Conservation (phyloP, 768 basidiomycete genomes). For the Suillus decipiens region DNA sequence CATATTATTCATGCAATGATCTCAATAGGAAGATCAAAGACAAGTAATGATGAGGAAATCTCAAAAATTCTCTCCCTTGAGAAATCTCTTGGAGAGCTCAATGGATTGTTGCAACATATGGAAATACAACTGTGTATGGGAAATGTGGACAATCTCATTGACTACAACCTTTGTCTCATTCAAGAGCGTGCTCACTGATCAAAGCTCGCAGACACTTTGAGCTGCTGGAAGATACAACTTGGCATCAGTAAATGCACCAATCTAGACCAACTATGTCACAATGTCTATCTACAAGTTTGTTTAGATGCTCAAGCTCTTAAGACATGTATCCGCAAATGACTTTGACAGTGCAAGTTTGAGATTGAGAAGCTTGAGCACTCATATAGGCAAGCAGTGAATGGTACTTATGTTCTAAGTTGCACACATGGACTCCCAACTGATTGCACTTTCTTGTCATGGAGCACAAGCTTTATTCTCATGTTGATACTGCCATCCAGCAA, state of each 20-base stretch:
- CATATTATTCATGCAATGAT: background rate
- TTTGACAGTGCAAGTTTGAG: background rate
- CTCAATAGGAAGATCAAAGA: conserved; percentile 20
- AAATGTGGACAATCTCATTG: background rate
- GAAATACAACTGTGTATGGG: background rate
- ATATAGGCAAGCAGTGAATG: background rate
- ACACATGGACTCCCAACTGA: background rate
- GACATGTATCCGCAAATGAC: background rate
- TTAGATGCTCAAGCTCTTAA: background rate
- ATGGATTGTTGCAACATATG: background rate
- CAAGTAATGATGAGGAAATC: background rate
- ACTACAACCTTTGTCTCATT: background rate
- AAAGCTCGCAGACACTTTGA: background rate
- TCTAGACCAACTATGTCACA: background rate
- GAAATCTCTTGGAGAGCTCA: background rate
- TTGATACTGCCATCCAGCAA: background rate
- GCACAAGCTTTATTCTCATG: background rate
- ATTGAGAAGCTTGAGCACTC: background rate
- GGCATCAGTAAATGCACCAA: background rate
- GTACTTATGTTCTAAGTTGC: background rate
- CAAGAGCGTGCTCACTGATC: background rate
- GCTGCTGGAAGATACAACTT: background rate
- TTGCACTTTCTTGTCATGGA: background rate
- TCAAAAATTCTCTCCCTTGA: background rate
- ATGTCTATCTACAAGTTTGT: background rate